Base-by-base conservation (phyloP, 345 rosid genomes). In the Pugionium cornutum region DNA sequence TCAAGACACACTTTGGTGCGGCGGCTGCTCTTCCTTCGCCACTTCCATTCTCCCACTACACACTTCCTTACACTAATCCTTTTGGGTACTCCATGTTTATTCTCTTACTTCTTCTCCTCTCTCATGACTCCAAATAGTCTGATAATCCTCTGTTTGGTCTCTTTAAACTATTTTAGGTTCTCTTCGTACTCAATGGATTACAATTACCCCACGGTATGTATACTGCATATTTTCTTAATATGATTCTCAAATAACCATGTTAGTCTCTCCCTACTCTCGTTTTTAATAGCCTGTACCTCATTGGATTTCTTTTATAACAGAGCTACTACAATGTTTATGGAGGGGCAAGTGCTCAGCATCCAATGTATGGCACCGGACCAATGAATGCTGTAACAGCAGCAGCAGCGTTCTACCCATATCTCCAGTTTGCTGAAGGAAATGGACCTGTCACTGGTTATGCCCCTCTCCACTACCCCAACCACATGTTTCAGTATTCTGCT, bases 181-280 rank as follows among this genome's bases (percentile, higher is more conserved):
- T 86, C 98, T 33, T 72, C 88, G 1, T 92, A 83, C 82, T 84
- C 98, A 8, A 89, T 87, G 52, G 96, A 92, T 64, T 92, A 92
- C 83, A 75, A 83, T 48, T 92, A 89, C 74, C 94, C 97, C 25
- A 66, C 97, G 94, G 98, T 92, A 69, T 74, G 88, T 75, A 40
- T 28, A 45, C 3, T 65, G 1, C 31, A n/a, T 30, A 18, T 9
- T 35, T 28, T 65, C 70, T 58, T 27, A 9, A 8, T 26, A 18
- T 54, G 34, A 47, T 41, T 34, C 18, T 34, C 35, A 5, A 26
- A 32, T 30, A 26, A 18, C 29, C 30, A 46, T 31, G 39, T 32
- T 41, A 57, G 35, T 50, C 9, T 44, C 8, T 71, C 8, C 32
- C 1, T 62, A 36, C 10, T 4, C 6, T 37, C 37, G 33, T 39